Base-by-base conservation (phyloP, 495 filamentous ascomycete species). In the Apodospora peruviana region DNA sequence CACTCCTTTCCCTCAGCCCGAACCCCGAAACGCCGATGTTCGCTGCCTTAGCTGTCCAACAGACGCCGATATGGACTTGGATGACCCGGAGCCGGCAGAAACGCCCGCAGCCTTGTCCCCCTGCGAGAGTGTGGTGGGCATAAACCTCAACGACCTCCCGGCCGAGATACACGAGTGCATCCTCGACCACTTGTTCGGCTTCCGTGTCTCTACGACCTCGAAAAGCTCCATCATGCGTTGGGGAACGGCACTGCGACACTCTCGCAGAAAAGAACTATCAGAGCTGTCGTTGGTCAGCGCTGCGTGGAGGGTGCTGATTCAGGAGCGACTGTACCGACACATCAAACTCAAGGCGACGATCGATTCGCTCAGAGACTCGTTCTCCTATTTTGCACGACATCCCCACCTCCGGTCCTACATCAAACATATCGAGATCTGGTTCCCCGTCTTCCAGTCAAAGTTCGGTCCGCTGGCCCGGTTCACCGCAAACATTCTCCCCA, bases 121-220 rank as follows among this genome's bases (percentile, higher is more conserved):
- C 10, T 54, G 70, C 1, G 58, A 55, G 14, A 49, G 65, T 22
- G 62, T 51, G 42, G 67, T 80, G 35, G 61, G 57, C 22, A 51
- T 69, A 24, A 65, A 68, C 50, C 68, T 86, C 44, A 69, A 72
- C 44, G 66, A 79, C 47, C 70, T 88, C 9, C 85, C 85, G 16
- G 71, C 76, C 43, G 85, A 88, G 61, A 86, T 88, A 41, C 81
- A 86, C 58, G 84, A 87, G 52, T 76, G 73, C 35, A 83, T 88
- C 39, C 68, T 87, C 7, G 83, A 87, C 55, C 75, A 84, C 56
- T 61, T 88, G 12, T 84, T 84, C 41, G 85, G 85, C 9, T 80
- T 82, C 39, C 74, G 83, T 4, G 74, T 77, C 14, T 79, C 81
- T 3, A 69, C 81, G 1, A 69, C 75, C 27, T 80, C 78, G 39